phyloP scores from a whole-genome alignment of 495 filamentous ascomycete genomes.

The Penicillium atrosanguineum region DNA sequence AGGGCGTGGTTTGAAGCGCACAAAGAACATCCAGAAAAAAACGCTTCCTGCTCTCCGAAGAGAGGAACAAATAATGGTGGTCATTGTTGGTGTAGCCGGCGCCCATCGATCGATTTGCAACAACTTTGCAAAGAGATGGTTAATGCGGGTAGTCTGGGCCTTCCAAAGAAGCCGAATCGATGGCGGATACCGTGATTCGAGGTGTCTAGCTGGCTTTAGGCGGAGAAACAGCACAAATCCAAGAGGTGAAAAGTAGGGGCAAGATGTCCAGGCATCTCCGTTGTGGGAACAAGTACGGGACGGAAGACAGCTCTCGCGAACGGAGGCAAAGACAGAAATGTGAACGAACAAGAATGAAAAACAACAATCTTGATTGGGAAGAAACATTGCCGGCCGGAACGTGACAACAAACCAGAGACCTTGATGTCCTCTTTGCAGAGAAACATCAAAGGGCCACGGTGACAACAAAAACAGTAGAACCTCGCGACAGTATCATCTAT shows the following conservation, averaged over 20 bases:
- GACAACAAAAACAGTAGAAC: constrained; percentile 31
- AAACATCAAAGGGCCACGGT: constrained; percentile 27
- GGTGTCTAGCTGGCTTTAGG: constrained; percentile 40
- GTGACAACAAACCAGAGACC: constrained; percentile 38
- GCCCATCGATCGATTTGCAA: constrained; percentile 62
- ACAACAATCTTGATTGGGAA: constrained; percentile 22
- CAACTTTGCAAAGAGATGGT: constrained; percentile 59
- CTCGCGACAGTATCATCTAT: constrained; percentile 43
- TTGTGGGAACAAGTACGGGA: constrained; percentile 45
- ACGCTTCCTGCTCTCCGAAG: constrained; percentile 54
- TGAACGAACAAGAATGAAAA: constrained; percentile 18
- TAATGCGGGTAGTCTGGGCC: constrained; percentile 72
- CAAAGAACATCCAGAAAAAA: constrained; percentile 87
- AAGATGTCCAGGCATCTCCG: constrained; percentile 40
- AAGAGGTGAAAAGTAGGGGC: constrained; percentile 40
- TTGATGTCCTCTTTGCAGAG: constrained; percentile 14
- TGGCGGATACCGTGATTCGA: constrained; percentile 54
- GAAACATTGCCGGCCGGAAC: constrained; percentile 35
- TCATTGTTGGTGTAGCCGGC: constrained; percentile 49
- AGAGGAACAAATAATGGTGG: constrained; percentile 27
- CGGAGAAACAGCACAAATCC: constrained; percentile 13
- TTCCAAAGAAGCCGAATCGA: constrained; percentile 43
- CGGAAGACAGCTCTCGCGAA: constrained; percentile 22
- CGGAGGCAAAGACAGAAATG: constrained; percentile 23
- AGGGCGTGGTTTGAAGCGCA: constrained; percentile 61